Base-by-base conservation (phyloP, 169 alveolate species). In the Plasmodium gallinaceum region DNA sequence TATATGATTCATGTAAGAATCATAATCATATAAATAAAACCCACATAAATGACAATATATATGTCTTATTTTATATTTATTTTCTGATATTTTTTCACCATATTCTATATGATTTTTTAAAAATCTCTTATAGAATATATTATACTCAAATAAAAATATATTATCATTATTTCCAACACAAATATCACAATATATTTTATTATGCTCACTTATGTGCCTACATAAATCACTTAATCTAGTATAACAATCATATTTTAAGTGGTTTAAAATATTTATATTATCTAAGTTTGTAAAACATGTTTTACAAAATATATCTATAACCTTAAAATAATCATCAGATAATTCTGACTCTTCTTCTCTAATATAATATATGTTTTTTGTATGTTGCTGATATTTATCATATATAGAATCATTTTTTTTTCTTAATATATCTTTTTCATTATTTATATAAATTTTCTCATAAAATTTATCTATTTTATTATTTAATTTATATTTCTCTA, bases 351-450 rank as follows among this genome's bases (percentile, higher is more conserved):
- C 92, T 37, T 42, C 71, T 9, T 86, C 92, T 9, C 18, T 71
- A 43, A 86, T 86, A 37, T 39, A n/a, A 71, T n/a, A 20, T 45
- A 61, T n/a, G 45, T 43, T 42, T 26, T 48, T 69, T 14, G 71
- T 64, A 86, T 70, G 54, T 61, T 86, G 92, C n/a, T 86, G 92
- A 72, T 86, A 86, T 43, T 61, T 69, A 64, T 86, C 92, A 86
- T 86, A 86, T 86, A 86, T 86, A 0, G 92, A 86, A 64, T 86
- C 92, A 65, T 86, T 86, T 60, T 86, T 86, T 72, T 86, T 86
- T 58, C 92, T 18, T 64, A 86, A 71, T 60, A 86, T 22, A 3
- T 45, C 57, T 22, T 74, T 58, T 5, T 86, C 69, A 39, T 71
- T 71, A 12, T 86, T 26, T 24, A 86, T 43, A 42, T 86, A 86